Conservation (phyloP, 2,329 filamentous ascomycete species). For the Aspergillus sp. region DNA sequence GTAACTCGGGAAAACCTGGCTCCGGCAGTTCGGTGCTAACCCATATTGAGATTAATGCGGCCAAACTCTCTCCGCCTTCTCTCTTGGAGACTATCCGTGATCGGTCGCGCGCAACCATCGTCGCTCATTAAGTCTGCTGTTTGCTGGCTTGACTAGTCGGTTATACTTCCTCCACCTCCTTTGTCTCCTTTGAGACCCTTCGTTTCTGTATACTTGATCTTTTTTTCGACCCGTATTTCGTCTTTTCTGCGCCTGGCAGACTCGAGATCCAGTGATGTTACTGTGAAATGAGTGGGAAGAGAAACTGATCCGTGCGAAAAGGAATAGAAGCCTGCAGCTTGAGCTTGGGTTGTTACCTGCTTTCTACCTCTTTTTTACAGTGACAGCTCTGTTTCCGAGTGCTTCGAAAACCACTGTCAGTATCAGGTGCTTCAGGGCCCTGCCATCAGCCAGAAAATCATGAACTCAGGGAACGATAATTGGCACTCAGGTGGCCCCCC, state of each 20-base stretch:
- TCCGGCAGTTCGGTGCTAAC: constrained; percentile 22
- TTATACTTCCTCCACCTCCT: constrained; percentile 8
- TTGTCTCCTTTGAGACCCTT: not conserved
- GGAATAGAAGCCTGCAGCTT: constrained; percentile 18
- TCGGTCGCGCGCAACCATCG: constrained; percentile 40
- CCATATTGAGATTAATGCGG: constrained; percentile 26
- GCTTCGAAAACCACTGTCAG: not conserved
- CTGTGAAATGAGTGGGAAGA: constrained; percentile 27
- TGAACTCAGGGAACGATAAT: constrained; percentile 46
- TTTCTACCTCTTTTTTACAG: constrained; percentile 2
- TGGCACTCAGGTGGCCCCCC: constrained; percentile 45
- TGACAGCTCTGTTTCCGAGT: not conserved
- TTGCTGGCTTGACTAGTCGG: constrained; percentile 17
- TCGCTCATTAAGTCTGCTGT: constrained; percentile 21
- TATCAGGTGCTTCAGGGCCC: constrained; percentile 5
- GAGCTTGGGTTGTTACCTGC: constrained; percentile 9
- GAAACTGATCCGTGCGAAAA: constrained; percentile 26
- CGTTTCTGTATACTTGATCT: not conserved
- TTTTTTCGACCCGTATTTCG: constrained; percentile 1
- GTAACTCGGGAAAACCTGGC: constrained; percentile 25
- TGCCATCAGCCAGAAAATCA: constrained; percentile 28
- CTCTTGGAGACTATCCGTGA: constrained; percentile 35
- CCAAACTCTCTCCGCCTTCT: constrained; percentile 34
- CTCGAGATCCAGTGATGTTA: constrained; percentile 26
- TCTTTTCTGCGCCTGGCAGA: constrained; percentile 12